Conservation (phyloP, 768 basidiomycete species). For the Pleurotus eryngii region DNA sequence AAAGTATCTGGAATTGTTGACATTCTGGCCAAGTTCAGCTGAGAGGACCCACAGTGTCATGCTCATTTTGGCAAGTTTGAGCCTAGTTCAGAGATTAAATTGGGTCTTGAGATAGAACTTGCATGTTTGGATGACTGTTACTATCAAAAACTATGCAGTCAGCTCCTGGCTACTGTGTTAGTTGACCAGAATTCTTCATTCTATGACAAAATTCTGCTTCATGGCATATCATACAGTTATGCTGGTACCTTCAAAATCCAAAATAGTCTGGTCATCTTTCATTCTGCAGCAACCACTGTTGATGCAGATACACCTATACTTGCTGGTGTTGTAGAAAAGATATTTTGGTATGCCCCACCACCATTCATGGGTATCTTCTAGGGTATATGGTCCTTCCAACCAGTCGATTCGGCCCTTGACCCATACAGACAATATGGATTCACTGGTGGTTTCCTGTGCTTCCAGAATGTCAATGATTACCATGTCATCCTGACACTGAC, state of each 20-base stretch:
- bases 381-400: not conserved
- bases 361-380: constrained; percentile 1
- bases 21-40: constrained; percentile 8
- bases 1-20: constrained; percentile 8
- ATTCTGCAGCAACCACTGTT: not conserved
- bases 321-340: constrained; percentile 1
- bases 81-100: not conserved
- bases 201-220: constrained; percentile 4
- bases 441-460: constrained; percentile 12
- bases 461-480: not conserved
- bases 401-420: constrained; percentile 1
- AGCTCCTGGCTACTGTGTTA: not conserved
- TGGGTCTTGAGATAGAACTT: not conserved
- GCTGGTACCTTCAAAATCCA: constrained; percentile 6
- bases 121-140: not conserved
- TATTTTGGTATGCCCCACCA: constrained; percentile 6
- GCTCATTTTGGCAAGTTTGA: constrained; percentile 7
- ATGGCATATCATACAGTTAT: constrained; percentile 11
- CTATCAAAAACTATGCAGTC: not conserved
- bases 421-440: constrained; percentile 14
- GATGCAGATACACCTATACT: not conserved
- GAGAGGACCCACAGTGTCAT: constrained; percentile 14
- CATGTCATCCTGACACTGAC: constrained; percentile 7
- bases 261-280: constrained; percentile 12
- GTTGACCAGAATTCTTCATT: not conserved